Base-by-base conservation (phyloP, 23 red algal genomes). In the Agarophyton chilense region DNA sequence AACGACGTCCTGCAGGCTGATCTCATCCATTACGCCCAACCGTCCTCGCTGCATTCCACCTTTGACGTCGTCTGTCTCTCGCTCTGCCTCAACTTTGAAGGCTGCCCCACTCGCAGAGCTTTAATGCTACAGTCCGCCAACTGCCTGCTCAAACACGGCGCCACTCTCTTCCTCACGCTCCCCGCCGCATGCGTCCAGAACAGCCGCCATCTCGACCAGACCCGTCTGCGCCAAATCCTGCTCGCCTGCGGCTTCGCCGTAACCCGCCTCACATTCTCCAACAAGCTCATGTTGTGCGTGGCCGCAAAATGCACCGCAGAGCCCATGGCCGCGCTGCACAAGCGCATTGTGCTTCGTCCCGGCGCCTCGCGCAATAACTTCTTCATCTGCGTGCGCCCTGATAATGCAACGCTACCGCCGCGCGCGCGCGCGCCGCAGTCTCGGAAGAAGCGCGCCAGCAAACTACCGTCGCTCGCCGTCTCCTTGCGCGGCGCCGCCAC, bases 61-160 rank as follows among this genome's bases (percentile, higher is more conserved):
- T 66, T 66, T 26, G 64, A 70, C 64, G 88, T 92, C 22, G 31
- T 92, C 21, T 79, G 76, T 51, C 45, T 92, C 13, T 81, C 73
- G 11, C 62, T 92, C 18, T 79, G 76, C n/a, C 56, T 92, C 46
- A 92, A 92, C 77, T 92, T 82, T 32, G 88, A 81, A 40, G 61
- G 76, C 62, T 66, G 47, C 29, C 46, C 77, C 61, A 36, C 25
- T 12, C 64, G 72, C 14, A 49, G 88, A 17, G 88, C 74, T 35
- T 18, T 52, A 39, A 92, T 92, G 88, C 75, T 92, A 22, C 24
- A 32, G 2, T 18, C 52, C 18, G 75, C 77, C 10, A 24, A 54
- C 6, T 22, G 6, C 2, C 40, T 92, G 33, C 32, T 75, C 19
- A 22, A n/a, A 18, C 21, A 19, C 2, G 29, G 2, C 41, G 77